Percentiles rank a stretch among this genome's conserved stretches.
Conservation (phyloP, 352 stramenopile species). For the Phytophthora aleatoria region DNA sequence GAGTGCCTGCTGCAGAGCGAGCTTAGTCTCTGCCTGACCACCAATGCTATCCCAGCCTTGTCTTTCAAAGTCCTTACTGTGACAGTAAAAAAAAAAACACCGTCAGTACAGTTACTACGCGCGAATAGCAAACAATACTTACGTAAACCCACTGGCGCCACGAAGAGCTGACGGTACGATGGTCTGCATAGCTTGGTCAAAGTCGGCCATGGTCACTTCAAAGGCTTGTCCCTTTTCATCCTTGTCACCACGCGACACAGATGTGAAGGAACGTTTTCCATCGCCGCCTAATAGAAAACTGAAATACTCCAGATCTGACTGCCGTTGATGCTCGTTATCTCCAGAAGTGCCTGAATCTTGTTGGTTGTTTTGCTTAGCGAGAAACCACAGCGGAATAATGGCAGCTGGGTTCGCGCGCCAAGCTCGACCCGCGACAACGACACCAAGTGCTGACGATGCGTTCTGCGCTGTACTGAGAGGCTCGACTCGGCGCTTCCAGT, state of each 20-base stretch:
- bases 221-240: conserved; percentile 32
- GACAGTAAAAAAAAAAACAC: conserved; percentile 6
- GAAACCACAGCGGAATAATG: conserved; percentile 79
- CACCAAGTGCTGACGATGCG: conserved; percentile 39
- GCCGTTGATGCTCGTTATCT: neutral
- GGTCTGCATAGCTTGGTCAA: conserved; percentile 76
- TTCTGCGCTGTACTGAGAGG: conserved; percentile 32
- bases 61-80: conserved; percentile 61
- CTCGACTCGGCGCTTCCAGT: conserved; percentile 55
- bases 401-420: conserved; percentile 63
- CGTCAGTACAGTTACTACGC: conserved; percentile 5
- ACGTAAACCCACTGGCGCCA: conserved; percentile 60
- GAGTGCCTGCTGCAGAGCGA: conserved; percentile 82
- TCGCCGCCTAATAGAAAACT: conserved; percentile 42
- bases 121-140: conserved; percentile 19
- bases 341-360: neutral
- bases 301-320: conserved; percentile 43
- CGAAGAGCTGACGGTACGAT: conserved; percentile 71
- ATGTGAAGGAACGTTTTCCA: neutral
- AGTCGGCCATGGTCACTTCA: conserved; percentile 69
- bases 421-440: conserved; percentile 53
- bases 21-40: conserved; percentile 70
- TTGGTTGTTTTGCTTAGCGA: conserved; percentile 40
- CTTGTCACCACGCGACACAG: neutral
- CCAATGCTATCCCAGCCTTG: conserved; percentile 80